Base-by-base conservation (phyloP, 495 filamentous ascomycete species). In the Hypoxylon cercidicola region DNA sequence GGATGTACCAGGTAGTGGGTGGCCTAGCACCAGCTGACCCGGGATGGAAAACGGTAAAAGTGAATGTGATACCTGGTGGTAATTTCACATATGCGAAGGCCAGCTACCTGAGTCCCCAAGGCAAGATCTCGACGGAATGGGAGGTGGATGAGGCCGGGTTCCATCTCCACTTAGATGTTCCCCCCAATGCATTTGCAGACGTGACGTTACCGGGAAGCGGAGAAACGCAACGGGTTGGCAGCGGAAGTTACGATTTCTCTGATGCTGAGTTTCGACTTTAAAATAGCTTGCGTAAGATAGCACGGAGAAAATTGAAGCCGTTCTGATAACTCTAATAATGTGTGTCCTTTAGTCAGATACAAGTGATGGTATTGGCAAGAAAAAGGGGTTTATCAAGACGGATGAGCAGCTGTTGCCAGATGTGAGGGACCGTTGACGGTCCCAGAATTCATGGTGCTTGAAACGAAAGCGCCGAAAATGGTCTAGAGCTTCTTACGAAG, bases 11-110 rank as follows among this genome's bases (percentile, higher is more conserved):
- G 7, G 61, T 60, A 3, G 68, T 78, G 4, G 72, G 71, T 10
- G 77, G 77, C 0, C 37, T 79, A 0, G 63, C 67, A n/a, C 63
- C 70, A 4, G 62, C 66, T 1, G 66, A 71, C 16, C 72, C 74
- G 0, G 77, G 77, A 35, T 79, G 77, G 77, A 75, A 71, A 64
- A 72, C 52, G 13, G 51, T 74, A 39, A 58, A 39, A 11, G 65
- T 79, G 0, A 57, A 28, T 8, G 64, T 70, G 11, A 41, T 68
- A 1, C 77, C 76, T 1, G 75, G 75, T 0, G 75, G 72, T 0
- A 55, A 67, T 18, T 11, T 79, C 5, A 72, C 62, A 0, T 65
- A 41, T 15, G 76, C 77, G 2, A 69, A 74, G 39, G 39, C 70
- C 16, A 55, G 62, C 30, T 73, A 60, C 69, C 5, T 75, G 16